These are phyloP conservation scores for Globisporangium nagaii DNA, from an alignment of 352 stramenopile genomes.

Conservation along the genomic window DNA sequence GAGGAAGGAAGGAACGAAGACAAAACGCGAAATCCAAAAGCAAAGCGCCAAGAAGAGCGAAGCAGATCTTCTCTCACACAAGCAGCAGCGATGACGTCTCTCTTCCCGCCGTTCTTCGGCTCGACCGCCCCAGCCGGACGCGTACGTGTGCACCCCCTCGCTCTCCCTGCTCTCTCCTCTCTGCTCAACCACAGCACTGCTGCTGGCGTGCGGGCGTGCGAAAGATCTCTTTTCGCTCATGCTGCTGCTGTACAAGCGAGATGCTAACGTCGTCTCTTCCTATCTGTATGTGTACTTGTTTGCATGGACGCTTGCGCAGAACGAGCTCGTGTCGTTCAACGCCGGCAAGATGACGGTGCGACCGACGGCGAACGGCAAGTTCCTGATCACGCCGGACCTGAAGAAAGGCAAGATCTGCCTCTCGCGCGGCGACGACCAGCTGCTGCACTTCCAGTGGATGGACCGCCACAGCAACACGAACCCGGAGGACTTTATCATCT, in stretches of 20 bases:
- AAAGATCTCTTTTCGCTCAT: constrained; percentile 6
- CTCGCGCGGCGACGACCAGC: constrained; percentile 83
- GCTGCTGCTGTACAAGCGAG: background rate
- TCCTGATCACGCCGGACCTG: constrained; percentile 83
- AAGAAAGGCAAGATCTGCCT: constrained; percentile 89
- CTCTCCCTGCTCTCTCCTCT: background rate
- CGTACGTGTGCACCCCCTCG: background rate
- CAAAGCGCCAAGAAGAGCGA: constrained; percentile 9
- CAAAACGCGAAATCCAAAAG: constrained; percentile 7
- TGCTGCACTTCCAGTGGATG: constrained; percentile 92
- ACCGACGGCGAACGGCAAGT: constrained; percentile 75
- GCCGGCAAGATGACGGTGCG: constrained; percentile 87
- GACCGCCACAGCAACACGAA: constrained; percentile 81
- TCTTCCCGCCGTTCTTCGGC: constrained; percentile 80
- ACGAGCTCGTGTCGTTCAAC: constrained; percentile 88
- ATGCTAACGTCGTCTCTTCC: background rate
- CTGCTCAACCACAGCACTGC: background rate
- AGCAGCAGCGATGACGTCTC: constrained; percentile 28
- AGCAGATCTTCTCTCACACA: background rate
- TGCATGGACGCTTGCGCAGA: no score
- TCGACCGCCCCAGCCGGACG: constrained; percentile 44
- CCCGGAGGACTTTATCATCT: constrained; percentile 91
- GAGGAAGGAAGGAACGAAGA: background rate
- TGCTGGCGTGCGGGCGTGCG: background rate
- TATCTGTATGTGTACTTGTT: background rate